These are phyloP conservation scores for Thalassiosira tumida DNA, from an alignment of 352 stramenopile species.

Conservation along the genomic window DNA sequence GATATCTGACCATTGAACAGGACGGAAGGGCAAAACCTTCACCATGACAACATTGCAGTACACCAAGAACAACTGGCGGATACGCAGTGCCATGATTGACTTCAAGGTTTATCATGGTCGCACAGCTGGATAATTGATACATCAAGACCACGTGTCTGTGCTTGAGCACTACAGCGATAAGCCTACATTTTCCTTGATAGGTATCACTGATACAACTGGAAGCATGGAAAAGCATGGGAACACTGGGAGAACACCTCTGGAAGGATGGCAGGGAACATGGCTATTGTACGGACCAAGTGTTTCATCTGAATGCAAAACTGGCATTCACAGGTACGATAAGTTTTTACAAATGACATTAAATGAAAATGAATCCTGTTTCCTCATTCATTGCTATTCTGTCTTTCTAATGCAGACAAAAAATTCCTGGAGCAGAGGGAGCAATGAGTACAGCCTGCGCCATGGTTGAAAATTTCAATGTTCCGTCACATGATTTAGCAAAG, in stretches of 20 bases:
- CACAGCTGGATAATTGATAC: neutral
- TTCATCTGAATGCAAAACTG: conserved; percentile 5
- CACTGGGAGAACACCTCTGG: conserved; percentile 11
- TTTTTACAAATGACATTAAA: too few relatives aligned
- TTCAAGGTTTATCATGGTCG: neutral
- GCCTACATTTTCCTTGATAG: neutral
- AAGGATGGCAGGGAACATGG: conserved; percentile 16
- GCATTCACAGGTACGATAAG: neutral
- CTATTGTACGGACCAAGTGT: conserved; percentile 20
- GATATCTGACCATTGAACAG: neutral
- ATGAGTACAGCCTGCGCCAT: neutral
- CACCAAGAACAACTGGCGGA: neutral
- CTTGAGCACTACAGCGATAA: neutral
- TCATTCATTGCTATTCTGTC: neutral
- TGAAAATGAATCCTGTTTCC: neutral
- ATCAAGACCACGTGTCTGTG: neutral
- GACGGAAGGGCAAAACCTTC: conserved; percentile 13
- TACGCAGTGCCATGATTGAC: neutral
- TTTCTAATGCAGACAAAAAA: neutral
- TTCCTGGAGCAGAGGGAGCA: neutral
- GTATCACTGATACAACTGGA: neutral
- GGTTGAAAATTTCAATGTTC: neutral
- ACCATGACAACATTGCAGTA: conserved; percentile 16
- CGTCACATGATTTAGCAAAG: neutral
- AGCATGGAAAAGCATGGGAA: neutral